Evolutionary conservation across 192 early-diverging fungal genomes (phyloP).

Genomic region (Phlyctochytrium bullatum): DNA sequence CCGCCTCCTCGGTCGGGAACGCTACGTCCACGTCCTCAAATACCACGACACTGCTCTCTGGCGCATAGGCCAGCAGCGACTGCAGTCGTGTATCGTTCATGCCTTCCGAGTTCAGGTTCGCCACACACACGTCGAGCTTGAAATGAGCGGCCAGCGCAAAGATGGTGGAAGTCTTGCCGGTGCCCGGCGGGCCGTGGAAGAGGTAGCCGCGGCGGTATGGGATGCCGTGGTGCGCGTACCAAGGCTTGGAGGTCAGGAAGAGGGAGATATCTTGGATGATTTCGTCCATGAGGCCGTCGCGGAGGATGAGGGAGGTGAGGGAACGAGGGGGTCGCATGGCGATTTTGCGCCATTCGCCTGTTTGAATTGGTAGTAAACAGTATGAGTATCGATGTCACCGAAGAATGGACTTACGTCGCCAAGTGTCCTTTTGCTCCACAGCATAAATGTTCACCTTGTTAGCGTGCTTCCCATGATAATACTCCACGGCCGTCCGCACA

Average conservation of each 20-base stretch:
- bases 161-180: constrained; percentile 91
- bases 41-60: constrained; percentile 53
- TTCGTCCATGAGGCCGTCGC: constrained; percentile 4
- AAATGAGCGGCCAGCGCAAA: constrained; percentile 81
- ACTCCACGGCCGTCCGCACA: constrained; percentile 7
- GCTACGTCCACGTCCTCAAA: constrained; percentile 72
- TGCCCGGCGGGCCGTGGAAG: constrained; percentile 84
- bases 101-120: constrained; percentile 78
- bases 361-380: not conserved
- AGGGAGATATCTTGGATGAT: not conserved
- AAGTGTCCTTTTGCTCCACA: too few species aligned
- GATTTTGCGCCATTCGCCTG: not conserved
- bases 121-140: constrained; percentile 85
- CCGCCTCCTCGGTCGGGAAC: constrained; percentile 30
- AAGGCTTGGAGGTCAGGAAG: constrained; percentile 40
- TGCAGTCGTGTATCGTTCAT: constrained; percentile 66
- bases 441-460: constrained; percentile 7
- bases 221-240: constrained; percentile 64
- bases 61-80: constrained; percentile 19
- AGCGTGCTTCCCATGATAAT: not conserved
- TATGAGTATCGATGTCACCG: not conserved
- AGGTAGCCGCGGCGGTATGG: constrained; percentile 90
- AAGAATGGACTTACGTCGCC: not conserved
- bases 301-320: constrained; percentile 11
- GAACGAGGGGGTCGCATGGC: not conserved